Evolutionary conservation across 441 rosid species (phyloP).

Genomic region (Aquilaria agallochum): DNA sequence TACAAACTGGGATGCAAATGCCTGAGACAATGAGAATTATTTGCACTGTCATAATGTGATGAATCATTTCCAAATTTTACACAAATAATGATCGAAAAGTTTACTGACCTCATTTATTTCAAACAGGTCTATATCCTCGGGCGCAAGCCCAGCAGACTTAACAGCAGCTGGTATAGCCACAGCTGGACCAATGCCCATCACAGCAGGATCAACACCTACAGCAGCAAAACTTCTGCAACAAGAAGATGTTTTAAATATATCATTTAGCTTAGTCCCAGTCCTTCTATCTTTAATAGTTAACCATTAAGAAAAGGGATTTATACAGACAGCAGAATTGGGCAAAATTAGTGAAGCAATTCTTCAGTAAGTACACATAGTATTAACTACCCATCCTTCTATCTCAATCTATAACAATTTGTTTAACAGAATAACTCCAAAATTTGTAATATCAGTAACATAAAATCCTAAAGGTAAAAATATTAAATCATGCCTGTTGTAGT

Average conservation of each 20-base stretch:
- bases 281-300: no score
- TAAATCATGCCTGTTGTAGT: no score
- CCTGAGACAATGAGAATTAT: conserved; percentile 27
- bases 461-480: no score
- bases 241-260: neutral
- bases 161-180: conserved; percentile 73
- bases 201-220: conserved; percentile 70
- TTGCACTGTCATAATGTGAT: conserved; percentile 1
- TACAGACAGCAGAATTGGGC: no score
- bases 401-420: no score
- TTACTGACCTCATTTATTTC: conserved; percentile 66
- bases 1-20: conserved; percentile 73
- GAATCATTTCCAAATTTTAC: neutral
- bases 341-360: no score
- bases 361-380: no score
- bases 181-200: conserved; percentile 76
- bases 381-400: no score
- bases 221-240: conserved; percentile 60
- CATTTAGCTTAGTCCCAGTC: no score
- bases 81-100: neutral
- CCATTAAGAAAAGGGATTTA: no score
- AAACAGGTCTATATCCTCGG: conserved; percentile 48
- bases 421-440: no score
- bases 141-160: conserved; percentile 50
- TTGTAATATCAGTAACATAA: no score